phyloP scores from a whole-genome alignment of 179 eudicot genomes.

The Silene vulgaris region DNA sequence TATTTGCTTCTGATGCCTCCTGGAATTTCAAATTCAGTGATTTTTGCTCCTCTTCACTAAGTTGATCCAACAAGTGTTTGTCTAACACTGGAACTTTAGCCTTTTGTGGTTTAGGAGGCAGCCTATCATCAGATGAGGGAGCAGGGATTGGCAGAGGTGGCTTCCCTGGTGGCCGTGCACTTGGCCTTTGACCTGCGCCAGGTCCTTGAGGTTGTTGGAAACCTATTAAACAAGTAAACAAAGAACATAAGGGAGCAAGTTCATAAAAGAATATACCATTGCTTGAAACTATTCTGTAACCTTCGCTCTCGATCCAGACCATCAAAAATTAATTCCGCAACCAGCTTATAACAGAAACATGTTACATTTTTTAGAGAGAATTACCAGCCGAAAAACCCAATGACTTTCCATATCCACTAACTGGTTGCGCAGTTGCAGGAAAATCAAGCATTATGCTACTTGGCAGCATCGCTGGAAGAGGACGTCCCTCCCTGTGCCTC shows the following conservation, averaged over 20 bases:
- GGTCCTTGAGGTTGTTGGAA: constrained; percentile 53
- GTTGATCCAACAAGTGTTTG: constrained; percentile 81
- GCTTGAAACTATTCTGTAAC: neutral
- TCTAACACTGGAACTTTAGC: constrained; percentile 84
- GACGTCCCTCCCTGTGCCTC: constrained; percentile 88
- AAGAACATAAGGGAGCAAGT: neutral
- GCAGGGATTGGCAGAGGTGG: constrained; percentile 66
- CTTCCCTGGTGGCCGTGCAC: constrained; percentile 47
- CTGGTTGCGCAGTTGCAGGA: constrained; percentile 50
- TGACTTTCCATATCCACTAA: constrained; percentile 44
- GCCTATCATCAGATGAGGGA: constrained; percentile 48
- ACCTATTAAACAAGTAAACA: constrained; percentile 36
- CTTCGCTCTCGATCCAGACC: too few relatives aligned
- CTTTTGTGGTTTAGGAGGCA: constrained; percentile 61
- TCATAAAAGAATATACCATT: neutral
- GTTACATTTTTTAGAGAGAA: constrained; percentile 9
- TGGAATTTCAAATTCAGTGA: constrained; percentile 70
- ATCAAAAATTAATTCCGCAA: neutral
- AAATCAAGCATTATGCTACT: constrained; percentile 47
- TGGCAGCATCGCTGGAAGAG: constrained; percentile 80
- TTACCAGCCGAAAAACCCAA: constrained; percentile 78
- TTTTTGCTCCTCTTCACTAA: constrained; percentile 88
- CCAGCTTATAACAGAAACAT: constrained; percentile 2
- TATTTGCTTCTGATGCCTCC: constrained; percentile 90
- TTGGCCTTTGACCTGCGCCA: constrained; percentile 49